phyloP scores from a whole-genome alignment of 1,284 basidiomycete genomes.

The Boletus semigastroideus region DNA sequence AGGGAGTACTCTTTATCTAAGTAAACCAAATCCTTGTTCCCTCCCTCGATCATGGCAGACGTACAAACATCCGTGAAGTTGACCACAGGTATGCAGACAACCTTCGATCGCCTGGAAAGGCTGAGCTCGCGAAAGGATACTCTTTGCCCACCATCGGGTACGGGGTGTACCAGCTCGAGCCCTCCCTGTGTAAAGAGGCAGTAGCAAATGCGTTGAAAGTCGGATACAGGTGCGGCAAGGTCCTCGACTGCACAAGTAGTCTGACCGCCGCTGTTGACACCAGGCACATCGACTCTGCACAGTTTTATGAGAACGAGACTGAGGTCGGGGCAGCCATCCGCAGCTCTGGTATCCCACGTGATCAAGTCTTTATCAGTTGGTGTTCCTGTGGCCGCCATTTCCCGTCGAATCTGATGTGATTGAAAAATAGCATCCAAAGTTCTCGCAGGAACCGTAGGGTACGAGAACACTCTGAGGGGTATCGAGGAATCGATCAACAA shows the following conservation, averaged over 20 bases:
- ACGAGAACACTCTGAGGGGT: constrained; percentile 35
- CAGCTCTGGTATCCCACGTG: constrained; percentile 21
- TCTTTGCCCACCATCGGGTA: constrained; percentile 29
- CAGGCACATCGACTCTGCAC: constrained; percentile 30
- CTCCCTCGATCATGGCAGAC: constrained; percentile 13
- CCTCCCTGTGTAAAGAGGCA: constrained; percentile 9
- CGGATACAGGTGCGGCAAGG: constrained; percentile 26
- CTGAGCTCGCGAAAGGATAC: constrained; percentile 16
- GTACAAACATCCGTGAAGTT: constrained; percentile 11
- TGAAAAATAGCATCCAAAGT: constrained; percentile 24
- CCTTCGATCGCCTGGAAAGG: background rate
- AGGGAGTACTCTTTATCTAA: no score
- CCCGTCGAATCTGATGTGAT: background rate
- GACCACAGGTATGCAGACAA: constrained; percentile 11
- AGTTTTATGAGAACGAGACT: constrained; percentile 25
- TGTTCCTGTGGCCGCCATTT: background rate
- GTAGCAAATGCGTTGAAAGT: constrained; percentile 23
- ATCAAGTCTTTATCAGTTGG: constrained; percentile 33
- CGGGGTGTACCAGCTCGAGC: constrained; percentile 22
- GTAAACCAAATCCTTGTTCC: background rate
- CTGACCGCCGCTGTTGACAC: background rate
- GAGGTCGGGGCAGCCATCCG: constrained; percentile 27
- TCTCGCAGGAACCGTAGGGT: constrained; percentile 20
- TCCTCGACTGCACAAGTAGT: background rate
- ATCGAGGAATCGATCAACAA: constrained; percentile 40